Evolutionary conservation across 495 filamentous ascomycete species (phyloP).

Genomic region (Antarctomyces pellizariae): DNA sequence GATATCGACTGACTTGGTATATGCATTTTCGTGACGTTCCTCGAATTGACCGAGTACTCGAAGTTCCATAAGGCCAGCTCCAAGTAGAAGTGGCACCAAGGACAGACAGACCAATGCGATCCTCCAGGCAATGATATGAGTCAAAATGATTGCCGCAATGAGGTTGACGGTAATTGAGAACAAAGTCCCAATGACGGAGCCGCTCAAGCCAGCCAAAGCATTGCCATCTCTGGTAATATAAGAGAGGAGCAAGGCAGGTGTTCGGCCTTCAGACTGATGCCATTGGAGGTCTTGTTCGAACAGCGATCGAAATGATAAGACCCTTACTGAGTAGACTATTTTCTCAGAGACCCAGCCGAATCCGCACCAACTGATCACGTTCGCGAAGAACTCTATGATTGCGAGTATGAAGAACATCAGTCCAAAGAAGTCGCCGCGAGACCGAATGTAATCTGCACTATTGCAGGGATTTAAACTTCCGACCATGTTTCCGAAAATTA

Average conservation of each 20-base stretch:
- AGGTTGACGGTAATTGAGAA: conserved; percentile 20
- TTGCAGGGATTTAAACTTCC: conserved; percentile 23
- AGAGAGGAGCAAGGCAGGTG: conserved; percentile 21
- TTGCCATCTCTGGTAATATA: conserved; percentile 27
- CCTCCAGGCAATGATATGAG: conserved; percentile 40
- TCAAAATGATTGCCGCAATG: conserved; percentile 24
- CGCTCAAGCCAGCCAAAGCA: conserved; percentile 20
- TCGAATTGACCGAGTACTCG: conserved; percentile 29
- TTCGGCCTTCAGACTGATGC: conserved; percentile 25
- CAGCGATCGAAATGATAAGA: conserved; percentile 24
- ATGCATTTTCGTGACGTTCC: conserved; percentile 29
- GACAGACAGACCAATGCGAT: conserved; percentile 31
- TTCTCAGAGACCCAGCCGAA: conserved; percentile 28
- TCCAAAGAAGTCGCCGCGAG: conserved; percentile 22
- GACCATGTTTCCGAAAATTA: conserved; percentile 27
- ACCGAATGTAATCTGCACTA: conserved; percentile 9
- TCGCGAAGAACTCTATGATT: conserved; percentile 28
- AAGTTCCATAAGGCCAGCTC: conserved; percentile 28
- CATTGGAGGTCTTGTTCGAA: conserved; percentile 27
- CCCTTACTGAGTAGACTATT: conserved; percentile 22
- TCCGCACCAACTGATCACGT: conserved; percentile 22
- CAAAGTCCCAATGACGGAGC: conserved; percentile 7
- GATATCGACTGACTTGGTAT: conserved; percentile 25
- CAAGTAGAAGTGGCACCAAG: conserved; percentile 27
- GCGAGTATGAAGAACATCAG: conserved; percentile 30